Conservation (phyloP, 2,329 filamentous ascomycete genomes). For the Aspergillus novofumigatus region DNA sequence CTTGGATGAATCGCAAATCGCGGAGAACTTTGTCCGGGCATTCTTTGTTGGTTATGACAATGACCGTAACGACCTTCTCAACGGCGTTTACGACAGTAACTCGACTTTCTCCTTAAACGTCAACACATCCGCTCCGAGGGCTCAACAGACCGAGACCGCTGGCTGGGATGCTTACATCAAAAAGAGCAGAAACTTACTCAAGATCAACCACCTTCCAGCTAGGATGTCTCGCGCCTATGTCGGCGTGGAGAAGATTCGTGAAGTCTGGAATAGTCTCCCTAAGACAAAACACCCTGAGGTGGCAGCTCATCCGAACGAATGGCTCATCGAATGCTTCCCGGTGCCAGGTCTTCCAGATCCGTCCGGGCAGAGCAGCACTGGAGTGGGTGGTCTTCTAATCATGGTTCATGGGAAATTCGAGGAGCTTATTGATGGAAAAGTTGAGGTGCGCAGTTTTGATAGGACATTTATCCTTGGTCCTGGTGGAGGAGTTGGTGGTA, state of each 20-base stretch:
- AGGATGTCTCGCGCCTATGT: constrained; percentile 63
- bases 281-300: constrained; percentile 71
- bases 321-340: constrained; percentile 77
- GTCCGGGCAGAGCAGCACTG: constrained; percentile 56
- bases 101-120: constrained; percentile 74
- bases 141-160: constrained; percentile 44
- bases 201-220: constrained; percentile 58
- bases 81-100: constrained; percentile 68
- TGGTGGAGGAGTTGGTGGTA: constrained; percentile 59
- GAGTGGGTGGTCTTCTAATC: constrained; percentile 74
- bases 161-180: constrained; percentile 71
- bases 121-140: constrained; percentile 58
- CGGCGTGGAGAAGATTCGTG: constrained; percentile 61
- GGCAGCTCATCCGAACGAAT: constrained; percentile 62
- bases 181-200: constrained; percentile 71
- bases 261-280: constrained; percentile 67
- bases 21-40: constrained; percentile 68
- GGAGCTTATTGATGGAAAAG: constrained; percentile 60
- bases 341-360: constrained; percentile 69
- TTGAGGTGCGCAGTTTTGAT: constrained; percentile 70
- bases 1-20: constrained; percentile 68
- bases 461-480: constrained; percentile 76
- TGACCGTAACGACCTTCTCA: constrained; percentile 60
- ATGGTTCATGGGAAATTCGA: constrained; percentile 81
- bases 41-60: constrained; percentile 73